phyloP scores from a whole-genome alignment of 257 asterid species.

The Lycium barbarum region DNA sequence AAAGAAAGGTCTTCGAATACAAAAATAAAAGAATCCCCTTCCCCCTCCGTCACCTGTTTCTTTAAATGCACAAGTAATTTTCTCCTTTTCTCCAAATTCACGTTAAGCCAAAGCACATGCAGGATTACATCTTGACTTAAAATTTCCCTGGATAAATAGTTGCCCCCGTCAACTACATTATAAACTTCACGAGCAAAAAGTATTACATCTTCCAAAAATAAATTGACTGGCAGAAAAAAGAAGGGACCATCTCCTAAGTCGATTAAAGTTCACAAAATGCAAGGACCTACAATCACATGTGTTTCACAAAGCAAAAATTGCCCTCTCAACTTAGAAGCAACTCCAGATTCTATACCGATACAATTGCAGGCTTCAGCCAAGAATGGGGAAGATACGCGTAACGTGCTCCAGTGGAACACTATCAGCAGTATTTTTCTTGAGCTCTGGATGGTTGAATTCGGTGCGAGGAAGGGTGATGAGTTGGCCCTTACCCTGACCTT shows the following conservation, averaged over 20 bases:
- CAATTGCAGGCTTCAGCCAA: slow-evolving; percentile 48
- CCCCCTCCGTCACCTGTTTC: background rate
- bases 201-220: background rate
- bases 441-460: slow-evolving; percentile 83
- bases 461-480: slow-evolving; percentile 61
- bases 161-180: background rate
- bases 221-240: background rate
- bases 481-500: slow-evolving; percentile 62
- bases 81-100: background rate
- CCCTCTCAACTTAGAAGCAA: background rate
- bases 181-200: background rate
- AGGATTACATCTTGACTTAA: background rate
- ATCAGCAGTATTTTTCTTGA: slow-evolving; percentile 69
- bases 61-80: no score
- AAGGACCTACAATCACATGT: background rate
- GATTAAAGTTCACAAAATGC: background rate
- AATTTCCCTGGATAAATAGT: background rate
- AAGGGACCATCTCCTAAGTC: background rate
- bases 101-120: background rate
- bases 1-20: no score
- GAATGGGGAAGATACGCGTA: slow-evolving; percentile 79
- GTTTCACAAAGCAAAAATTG: background rate
- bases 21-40: no score
- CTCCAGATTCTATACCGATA: background rate
- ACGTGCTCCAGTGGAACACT: slow-evolving; percentile 72